Percentiles rank a stretch among this genome's conserved stretches.
Conservation (phyloP, 2,329 filamentous ascomycete species). For the Microcera coccophila region DNA sequence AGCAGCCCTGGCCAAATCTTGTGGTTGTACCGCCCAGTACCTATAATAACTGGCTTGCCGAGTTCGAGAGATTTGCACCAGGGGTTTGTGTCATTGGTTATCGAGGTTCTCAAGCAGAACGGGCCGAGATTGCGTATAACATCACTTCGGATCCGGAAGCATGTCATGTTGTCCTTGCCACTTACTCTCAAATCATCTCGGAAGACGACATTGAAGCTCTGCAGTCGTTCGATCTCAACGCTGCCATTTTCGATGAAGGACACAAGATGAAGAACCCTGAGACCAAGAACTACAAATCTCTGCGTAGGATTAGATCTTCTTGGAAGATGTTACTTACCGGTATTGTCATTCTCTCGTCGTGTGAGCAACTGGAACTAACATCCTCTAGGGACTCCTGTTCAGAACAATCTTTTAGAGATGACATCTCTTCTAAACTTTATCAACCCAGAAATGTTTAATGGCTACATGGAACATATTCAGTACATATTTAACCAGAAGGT, state of each 20-base stretch:
- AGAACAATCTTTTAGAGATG: constrained; percentile 92
- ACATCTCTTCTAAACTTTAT: constrained; percentile 91
- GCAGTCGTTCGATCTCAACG: constrained; percentile 46
- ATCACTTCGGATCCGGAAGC: constrained; percentile 60
- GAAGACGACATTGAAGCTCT: constrained; percentile 50
- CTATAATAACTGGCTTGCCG: constrained; percentile 90
- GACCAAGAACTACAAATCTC: constrained; percentile 74
- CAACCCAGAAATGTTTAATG: constrained; percentile 76
- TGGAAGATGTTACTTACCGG: constrained; percentile 74
- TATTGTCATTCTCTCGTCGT: constrained; percentile 9
- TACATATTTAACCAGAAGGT: constrained; percentile 91
- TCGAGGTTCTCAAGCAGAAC: constrained; percentile 61
- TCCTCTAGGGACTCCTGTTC: constrained; percentile 81
- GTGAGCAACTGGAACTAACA: constrained; percentile 13
- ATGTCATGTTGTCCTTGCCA: constrained; percentile 61
- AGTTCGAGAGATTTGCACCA: constrained; percentile 85
- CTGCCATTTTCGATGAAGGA: constrained; percentile 84
- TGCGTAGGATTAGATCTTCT: constrained; percentile 71
- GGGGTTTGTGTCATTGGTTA: constrained; percentile 69
- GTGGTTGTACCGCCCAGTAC: constrained; percentile 92
- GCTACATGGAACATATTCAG: constrained; percentile 72
- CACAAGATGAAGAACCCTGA: constrained; percentile 88
- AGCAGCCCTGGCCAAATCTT: constrained; percentile 65
- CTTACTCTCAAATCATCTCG: constrained; percentile 56
- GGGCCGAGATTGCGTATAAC: constrained; percentile 62